Evolutionary conservation across 179 eudicot species (phyloP).

Genomic region (Actinidia arguta): DNA sequence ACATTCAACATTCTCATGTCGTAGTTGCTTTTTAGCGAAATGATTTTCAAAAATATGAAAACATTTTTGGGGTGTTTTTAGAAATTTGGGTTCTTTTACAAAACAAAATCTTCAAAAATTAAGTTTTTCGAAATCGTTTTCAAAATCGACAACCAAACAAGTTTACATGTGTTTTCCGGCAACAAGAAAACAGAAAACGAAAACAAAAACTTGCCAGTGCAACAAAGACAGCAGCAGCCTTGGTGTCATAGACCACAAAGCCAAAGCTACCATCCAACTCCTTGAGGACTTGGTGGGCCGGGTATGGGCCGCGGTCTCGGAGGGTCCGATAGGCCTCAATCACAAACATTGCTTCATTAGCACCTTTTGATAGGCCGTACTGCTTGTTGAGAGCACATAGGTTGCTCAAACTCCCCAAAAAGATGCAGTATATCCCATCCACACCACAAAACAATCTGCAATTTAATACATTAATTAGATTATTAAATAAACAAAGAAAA

Average conservation of each 20-base stretch:
- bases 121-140: neutral
- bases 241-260: conserved; percentile 73
- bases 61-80: too few species aligned
- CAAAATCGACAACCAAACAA: neutral
- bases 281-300: conserved; percentile 79
- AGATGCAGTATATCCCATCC: conserved; percentile 79
- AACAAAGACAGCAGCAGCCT: conserved; percentile 66
- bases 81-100: neutral
- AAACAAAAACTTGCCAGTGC: conserved; percentile 53
- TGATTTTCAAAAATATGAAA: neutral
- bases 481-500: neutral
- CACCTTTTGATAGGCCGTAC: conserved; percentile 71
- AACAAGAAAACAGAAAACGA: too few species aligned
- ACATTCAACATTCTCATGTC: neutral
- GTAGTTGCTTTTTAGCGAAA: neutral
- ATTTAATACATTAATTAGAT: neutral
- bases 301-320: conserved; percentile 89
- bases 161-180: neutral
- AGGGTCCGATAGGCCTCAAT: conserved; percentile 88
- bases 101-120: neutral
- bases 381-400: conserved; percentile 66
- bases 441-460: conserved; percentile 75
- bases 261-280: conserved; percentile 89
- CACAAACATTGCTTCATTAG: conserved; percentile 79
- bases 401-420: conserved; percentile 69